These are phyloP conservation scores for Backusella mclennaniae DNA, from an alignment of 192 early-diverging fungal genomes.

Conservation along the genomic window DNA sequence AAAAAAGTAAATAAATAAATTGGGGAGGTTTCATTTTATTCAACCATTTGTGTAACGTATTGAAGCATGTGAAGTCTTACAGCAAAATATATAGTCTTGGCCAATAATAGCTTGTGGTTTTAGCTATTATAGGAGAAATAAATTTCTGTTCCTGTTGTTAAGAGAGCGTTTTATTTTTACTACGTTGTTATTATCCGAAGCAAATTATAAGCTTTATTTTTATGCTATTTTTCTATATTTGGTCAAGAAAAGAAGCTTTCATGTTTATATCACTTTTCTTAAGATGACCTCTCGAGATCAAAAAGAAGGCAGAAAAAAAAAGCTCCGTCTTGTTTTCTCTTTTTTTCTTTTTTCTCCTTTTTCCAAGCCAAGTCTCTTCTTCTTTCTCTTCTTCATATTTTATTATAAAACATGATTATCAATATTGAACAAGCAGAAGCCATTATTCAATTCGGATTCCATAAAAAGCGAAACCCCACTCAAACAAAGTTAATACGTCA, in stretches of 20 bases:
- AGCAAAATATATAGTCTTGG: neutral
- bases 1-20: neutral
- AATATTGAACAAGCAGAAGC: constrained; percentile 12
- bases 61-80: neutral
- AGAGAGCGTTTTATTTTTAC: neutral
- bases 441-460: neutral
- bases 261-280: neutral
- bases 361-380: neutral
- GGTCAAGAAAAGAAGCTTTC: neutral
- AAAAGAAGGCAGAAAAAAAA: neutral
- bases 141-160: neutral
- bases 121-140: neutral
- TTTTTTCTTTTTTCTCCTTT: neutral
- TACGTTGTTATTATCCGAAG: neutral
- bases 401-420: neutral
- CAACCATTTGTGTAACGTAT: neutral
- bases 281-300: neutral
- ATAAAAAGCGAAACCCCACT: neutral
- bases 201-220: neutral
- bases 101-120: neutral
- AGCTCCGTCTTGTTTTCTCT: neutral
- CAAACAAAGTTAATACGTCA: neutral
- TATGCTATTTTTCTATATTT: neutral
- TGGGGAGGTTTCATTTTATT: neutral
- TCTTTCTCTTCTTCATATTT: neutral